Conservation (phyloP, 768 basidiomycete species). For the Podaxis mareebaensis region DNA sequence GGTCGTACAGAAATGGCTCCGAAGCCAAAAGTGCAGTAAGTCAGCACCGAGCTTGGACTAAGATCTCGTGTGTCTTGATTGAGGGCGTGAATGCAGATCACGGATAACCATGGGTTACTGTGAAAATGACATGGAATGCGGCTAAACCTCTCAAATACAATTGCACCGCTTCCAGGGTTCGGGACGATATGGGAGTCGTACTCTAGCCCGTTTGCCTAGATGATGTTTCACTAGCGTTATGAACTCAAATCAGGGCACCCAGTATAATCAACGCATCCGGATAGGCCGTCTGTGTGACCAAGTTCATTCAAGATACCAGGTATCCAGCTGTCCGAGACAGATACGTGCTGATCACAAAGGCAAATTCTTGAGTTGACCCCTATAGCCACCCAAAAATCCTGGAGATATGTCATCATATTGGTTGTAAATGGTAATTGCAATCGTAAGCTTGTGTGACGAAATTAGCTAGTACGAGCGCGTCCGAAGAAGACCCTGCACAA, state of each 20-base stretch:
- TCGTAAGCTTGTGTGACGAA: not conserved
- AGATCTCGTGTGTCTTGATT: conserved; percentile 1
- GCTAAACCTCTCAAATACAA: not conserved
- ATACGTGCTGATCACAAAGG: not conserved
- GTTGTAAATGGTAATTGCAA: not conserved
- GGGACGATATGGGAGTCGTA: not conserved
- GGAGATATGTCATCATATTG: not conserved
- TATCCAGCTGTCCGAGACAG: not conserved
- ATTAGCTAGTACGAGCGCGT: conserved; percentile 8
- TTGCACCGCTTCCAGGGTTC: conserved; percentile 9
- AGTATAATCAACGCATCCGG: not conserved
- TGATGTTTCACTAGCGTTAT: not conserved
- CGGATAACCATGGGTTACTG: conserved; percentile 4
- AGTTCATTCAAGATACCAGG: not conserved
- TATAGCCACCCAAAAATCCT: not conserved
- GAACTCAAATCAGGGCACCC: not conserved
- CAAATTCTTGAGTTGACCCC: not conserved
- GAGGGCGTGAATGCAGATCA: conserved; percentile 4
- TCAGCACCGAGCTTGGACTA: not conserved
- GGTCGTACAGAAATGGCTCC: not conserved
- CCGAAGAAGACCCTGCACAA: conserved; percentile 6
- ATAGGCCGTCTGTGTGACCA: not conserved
- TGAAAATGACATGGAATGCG: conserved; percentile 10
- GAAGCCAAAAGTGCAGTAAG: not conserved
- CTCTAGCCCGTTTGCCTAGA: not conserved